Conservation (phyloP, 805 yeast species). For the Danielia reshetovae region DNA sequence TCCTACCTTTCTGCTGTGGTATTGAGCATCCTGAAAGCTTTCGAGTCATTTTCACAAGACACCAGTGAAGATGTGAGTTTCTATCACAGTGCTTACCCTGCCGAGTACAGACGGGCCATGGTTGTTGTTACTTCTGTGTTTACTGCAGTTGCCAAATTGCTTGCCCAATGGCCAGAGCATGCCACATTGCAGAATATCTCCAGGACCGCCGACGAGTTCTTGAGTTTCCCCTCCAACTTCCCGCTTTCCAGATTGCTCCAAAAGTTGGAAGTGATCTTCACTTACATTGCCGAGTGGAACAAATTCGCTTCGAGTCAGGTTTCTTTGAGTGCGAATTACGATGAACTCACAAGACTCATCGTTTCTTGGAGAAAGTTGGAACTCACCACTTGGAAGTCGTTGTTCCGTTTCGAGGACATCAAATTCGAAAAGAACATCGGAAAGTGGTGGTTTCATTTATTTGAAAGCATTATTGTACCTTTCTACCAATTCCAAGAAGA, state of each 20-base stretch:
- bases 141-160: conserved; percentile 37
- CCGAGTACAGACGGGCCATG: conserved; percentile 61
- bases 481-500: conserved; percentile 20
- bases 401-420: conserved; percentile 63
- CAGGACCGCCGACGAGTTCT: conserved; percentile 62
- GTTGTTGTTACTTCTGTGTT: conserved; percentile 32
- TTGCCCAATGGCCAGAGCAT: conserved; percentile 90
- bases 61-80: conserved; percentile 38
- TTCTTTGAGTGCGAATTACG: conserved; percentile 53
- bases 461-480: conserved; percentile 69
- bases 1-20: conserved; percentile 21
- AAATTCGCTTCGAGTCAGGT: conserved; percentile 81
- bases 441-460: conserved; percentile 89
- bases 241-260: conserved; percentile 77
- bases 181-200: conserved; percentile 72
- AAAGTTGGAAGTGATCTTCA: conserved; percentile 82
- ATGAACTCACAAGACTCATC: conserved; percentile 59
- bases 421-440: conserved; percentile 50
- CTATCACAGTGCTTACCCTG: conserved; percentile 58
- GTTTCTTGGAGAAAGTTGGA: conserved; percentile 92
- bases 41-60: conserved; percentile 15
- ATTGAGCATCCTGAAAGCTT: conserved; percentile 16
- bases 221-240: conserved; percentile 55
- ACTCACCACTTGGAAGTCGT: conserved; percentile 75
- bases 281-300: conserved; percentile 87